These are phyloP conservation scores for Claviceps capensis DNA, from an alignment of 2,329 filamentous ascomycete species.

Conservation along the genomic window DNA sequence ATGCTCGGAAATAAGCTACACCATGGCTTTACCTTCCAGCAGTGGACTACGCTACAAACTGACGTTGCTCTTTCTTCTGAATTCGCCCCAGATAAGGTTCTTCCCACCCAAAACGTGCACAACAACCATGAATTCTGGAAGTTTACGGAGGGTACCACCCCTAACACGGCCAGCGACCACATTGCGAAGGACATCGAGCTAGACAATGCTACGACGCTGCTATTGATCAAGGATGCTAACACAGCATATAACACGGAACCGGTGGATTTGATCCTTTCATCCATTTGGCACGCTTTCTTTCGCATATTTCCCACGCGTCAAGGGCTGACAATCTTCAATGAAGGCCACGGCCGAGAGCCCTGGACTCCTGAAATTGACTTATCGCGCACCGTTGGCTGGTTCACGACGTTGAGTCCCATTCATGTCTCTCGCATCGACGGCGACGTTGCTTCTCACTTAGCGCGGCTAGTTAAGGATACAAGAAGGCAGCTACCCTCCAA, in stretches of 20 bases:
- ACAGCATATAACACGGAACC: constrained; percentile 16
- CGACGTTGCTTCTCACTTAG: not conserved
- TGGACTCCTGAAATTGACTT: constrained; percentile 16
- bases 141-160: not conserved
- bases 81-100: not conserved
- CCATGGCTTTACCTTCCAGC: constrained; percentile 18
- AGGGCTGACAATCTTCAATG: constrained; percentile 16
- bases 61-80: constrained; percentile 12
- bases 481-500: not conserved
- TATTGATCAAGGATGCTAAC: constrained; percentile 8
- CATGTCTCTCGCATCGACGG: not conserved
- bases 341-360: constrained; percentile 16
- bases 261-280: constrained; percentile 19
- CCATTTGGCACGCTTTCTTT: constrained; percentile 16
- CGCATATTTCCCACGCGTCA: constrained; percentile 13
- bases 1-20: constrained; percentile 12
- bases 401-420: constrained; percentile 21
- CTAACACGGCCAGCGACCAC: constrained; percentile 3
- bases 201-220: not conserved
- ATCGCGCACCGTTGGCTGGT: constrained; percentile 24
- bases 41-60: constrained; percentile 21
- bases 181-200: not conserved
- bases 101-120: not conserved
- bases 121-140: constrained; percentile 2
- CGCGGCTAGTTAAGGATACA: constrained; percentile 1